Evolutionary conservation across 257 asterid genomes (phyloP).

Genomic region (Agastache rugosa): DNA sequence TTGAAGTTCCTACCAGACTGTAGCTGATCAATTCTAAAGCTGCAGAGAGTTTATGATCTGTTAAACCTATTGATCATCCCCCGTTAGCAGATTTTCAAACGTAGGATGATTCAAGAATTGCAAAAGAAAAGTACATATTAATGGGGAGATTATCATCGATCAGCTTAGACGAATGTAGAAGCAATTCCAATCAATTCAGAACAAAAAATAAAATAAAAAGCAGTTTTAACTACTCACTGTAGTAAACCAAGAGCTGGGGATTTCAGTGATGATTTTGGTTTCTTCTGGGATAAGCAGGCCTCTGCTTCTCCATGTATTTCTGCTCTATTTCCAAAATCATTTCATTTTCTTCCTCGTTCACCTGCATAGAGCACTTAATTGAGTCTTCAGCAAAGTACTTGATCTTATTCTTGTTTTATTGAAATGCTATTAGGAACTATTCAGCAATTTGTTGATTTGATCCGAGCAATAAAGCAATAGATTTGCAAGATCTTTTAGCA

Average conservation of each 20-base stretch:
- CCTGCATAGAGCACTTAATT: not conserved
- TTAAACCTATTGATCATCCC: constrained; percentile 56
- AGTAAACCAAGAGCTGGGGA: constrained; percentile 58
- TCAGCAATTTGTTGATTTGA: not conserved
- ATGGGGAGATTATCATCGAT: too few relatives aligned
- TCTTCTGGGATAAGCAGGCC: constrained; percentile 53
- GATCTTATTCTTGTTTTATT: not conserved
- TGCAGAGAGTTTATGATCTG: not conserved
- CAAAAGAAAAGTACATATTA: too few relatives aligned
- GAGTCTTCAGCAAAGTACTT: constrained; percentile 17
- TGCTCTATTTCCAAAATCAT: constrained; percentile 51
- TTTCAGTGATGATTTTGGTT: constrained; percentile 48
- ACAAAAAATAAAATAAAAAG: too few relatives aligned
- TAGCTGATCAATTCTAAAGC: too few relatives aligned
- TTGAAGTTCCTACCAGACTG: too few relatives aligned
- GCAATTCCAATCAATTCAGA: too few relatives aligned
- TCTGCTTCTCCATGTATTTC: constrained; percentile 48
- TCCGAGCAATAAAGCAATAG: not conserved
- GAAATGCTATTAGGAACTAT: not conserved
- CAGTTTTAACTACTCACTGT: too few relatives aligned
- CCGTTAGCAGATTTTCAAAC: constrained; percentile 50
- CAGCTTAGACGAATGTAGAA: too few relatives aligned
- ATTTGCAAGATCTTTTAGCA: not conserved
- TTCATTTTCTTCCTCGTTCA: constrained; percentile 53
- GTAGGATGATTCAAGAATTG: constrained; percentile 49